Percentiles rank a stretch among this genome's conserved stretches.
Evolutionary conservation across 2,329 filamentous ascomycete species (phyloP).

Genomic region (Aspergillus novoparasiticus): DNA sequence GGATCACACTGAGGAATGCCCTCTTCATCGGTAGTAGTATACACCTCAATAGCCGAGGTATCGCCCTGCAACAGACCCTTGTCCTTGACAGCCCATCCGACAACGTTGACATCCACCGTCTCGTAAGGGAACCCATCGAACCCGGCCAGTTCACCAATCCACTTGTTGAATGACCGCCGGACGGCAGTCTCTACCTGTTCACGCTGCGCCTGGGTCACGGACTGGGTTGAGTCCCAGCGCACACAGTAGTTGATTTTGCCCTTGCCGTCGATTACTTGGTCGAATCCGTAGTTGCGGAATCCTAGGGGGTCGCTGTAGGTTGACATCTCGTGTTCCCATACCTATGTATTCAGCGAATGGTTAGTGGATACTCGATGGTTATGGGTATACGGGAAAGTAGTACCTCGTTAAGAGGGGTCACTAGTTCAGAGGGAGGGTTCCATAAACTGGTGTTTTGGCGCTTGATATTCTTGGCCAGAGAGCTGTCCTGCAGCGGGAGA

Average conservation of each 20-base stretch:
- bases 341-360: background rate
- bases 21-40: slow-evolving; percentile 18
- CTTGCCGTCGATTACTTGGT: slow-evolving; percentile 16
- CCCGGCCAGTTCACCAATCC: slow-evolving; percentile 16
- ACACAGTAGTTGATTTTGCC: slow-evolving; percentile 23
- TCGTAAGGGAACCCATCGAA: slow-evolving; percentile 21
- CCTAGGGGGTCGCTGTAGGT: slow-evolving; percentile 18
- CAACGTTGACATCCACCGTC: slow-evolving; percentile 16
- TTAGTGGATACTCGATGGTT: background rate
- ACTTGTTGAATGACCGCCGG: slow-evolving; percentile 17
- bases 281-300: slow-evolving; percentile 21
- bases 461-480: slow-evolving; percentile 3
- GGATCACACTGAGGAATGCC: slow-evolving; percentile 17
- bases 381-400: no score
- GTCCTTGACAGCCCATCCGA: slow-evolving; percentile 20
- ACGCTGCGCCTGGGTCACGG: slow-evolving; percentile 13
- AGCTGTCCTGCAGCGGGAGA: slow-evolving; percentile 13
- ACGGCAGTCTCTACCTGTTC: slow-evolving; percentile 13
- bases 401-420: slow-evolving; percentile 19
- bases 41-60: slow-evolving; percentile 16
- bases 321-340: slow-evolving; percentile 18
- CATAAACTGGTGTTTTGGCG: slow-evolving; percentile 10
- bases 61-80: slow-evolving; percentile 14
- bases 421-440: slow-evolving; percentile 18
- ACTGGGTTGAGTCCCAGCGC: slow-evolving; percentile 18